Base-by-base conservation (phyloP, 1,139 yeast genomes). In the Nakaseomyces nivariensis region DNA sequence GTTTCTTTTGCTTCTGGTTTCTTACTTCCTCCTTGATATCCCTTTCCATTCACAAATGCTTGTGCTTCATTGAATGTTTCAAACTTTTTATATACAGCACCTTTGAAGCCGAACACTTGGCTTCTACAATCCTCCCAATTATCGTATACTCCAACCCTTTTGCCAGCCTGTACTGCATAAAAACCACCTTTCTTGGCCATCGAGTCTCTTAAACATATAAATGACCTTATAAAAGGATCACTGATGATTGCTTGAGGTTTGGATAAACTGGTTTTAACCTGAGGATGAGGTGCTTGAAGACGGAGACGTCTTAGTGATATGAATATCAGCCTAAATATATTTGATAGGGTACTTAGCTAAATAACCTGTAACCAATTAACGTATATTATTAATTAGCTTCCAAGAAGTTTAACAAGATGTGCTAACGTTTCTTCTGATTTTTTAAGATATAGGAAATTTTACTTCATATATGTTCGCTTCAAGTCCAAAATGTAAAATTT, bases 141-240 rank as follows among this genome's bases (percentile, higher is more conserved):
- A 13, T 49, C 54, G 59, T 66, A 83, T 1, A 83, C 69, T 1
- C 90, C 92, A 0, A 68, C 58, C 0, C 56, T 55, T 13, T 74
- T 66, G 8, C 90, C 90, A 10, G 66, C 71, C 5, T 75, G 78
- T 1, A 84, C 89, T 0, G 88, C 89, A 57, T 83, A 83, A 58
- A 58, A 73, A 4, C 52, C 52, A 5, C 52, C 53, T 46, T 57
- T 57, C 24, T 54, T 53, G 3, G 53, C 57, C 58, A 54, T 55
- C 17, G 38, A 17, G 6, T 17, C 25, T 17, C 38, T 36, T 25
- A 36, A 17, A 17, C 13, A 36, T 36, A 10, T 33, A 11, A 11
- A 33, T 33, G 36, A 33, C n/a, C 25, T 36, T 17, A 13, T 36
- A n/a, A 5, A 10, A 8, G 32, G 32, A 29, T 29, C 32, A 29